A percentile compares a stretch with the other conserved stretches of the same genome.
These are phyloP conservation scores for Hypoxylon sp. DNA, from an alignment of 2,329 filamentous ascomycete genomes.

Conservation along the genomic window DNA sequence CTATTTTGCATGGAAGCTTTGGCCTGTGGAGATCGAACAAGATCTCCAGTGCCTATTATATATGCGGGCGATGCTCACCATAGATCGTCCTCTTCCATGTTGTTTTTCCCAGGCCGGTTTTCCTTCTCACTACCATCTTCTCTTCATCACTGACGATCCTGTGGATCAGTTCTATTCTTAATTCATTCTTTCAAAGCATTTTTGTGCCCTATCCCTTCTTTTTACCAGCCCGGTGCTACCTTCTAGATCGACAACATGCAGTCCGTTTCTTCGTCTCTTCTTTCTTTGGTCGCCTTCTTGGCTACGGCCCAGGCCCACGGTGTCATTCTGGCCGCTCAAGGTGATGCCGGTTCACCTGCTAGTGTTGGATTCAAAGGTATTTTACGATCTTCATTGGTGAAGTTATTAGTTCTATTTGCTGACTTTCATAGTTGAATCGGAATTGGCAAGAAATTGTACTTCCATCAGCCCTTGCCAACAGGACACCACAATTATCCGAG, in stretches of 20 bases:
- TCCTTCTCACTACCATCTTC: constrained; percentile 34
- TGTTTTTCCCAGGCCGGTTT: constrained; percentile 37
- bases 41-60: constrained; percentile 31
- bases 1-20: constrained; percentile 8
- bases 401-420: too few relatives aligned
- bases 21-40: constrained; percentile 16
- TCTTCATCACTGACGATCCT: constrained; percentile 42
- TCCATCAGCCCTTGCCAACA: constrained; percentile 71
- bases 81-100: constrained; percentile 20
- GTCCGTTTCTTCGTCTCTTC: constrained; percentile 45
- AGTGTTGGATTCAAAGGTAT: constrained; percentile 60
- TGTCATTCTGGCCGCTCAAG: constrained; percentile 58
- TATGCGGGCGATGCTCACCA: constrained; percentile 30
- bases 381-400: too few relatives aligned
- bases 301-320: constrained; percentile 54
- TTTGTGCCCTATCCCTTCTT: constrained; percentile 42
- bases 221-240: constrained; percentile 46
- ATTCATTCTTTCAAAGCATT: constrained; percentile 34
- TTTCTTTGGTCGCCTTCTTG: constrained; percentile 49
- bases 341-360: constrained; percentile 54
- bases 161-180: constrained; percentile 42
- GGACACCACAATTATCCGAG: constrained; percentile 70
- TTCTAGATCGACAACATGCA: constrained; percentile 47
- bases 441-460: constrained; percentile 69
- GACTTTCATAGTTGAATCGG: constrained; percentile 55